Conservation (phyloP, 129 eudicot genomes). For the Daucus carota region DH1_v3.0 NC_030381.2:22653001-22653500, state of each 20-base stretch:
- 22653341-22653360: background rate
- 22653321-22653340: background rate
- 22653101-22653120: background rate
- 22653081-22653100: background rate
- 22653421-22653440: background rate
- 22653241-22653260: background rate
- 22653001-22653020: background rate
- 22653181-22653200: background rate
- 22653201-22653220: background rate
- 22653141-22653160: too few relatives aligned
- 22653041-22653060: background rate
- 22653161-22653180: background rate
- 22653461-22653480: background rate
- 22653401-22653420: background rate
- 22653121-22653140: background rate
- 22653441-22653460: background rate
- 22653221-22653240: background rate
- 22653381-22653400: too few relatives aligned
- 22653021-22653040: background rate
- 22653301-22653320: background rate
- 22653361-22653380: background rate
- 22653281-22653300: background rate
- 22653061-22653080: background rate
- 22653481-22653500: too few relatives aligned
- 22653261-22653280: background rate